phyloP scores from a whole-genome alignment of 75 land plant species.

The Chamaecyparis obtusa region DNA sequence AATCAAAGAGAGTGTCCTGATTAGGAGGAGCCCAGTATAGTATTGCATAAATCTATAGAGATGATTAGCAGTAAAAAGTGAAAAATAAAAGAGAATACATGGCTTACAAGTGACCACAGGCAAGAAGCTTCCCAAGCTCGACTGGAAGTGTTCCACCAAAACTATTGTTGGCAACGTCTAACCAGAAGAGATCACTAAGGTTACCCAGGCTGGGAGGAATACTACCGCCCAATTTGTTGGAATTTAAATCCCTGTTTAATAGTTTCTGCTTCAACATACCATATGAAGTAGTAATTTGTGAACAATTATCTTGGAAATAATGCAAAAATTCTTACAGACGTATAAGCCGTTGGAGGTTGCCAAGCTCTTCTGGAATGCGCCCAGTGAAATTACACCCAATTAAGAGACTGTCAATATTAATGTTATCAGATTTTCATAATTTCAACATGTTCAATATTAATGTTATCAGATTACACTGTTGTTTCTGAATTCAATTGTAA shows the following conservation, averaged over 20 bases:
- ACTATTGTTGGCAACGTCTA: slow-evolving; percentile 60
- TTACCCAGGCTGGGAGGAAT: slow-evolving; percentile 65
- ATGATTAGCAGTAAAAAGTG: too few species aligned
- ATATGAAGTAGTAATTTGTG: background rate
- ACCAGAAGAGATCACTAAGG: slow-evolving; percentile 60
- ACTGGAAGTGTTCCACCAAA: slow-evolving; percentile 57
- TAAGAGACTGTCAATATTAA: slow-evolving; percentile 5
- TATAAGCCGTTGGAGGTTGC: slow-evolving; percentile 8
- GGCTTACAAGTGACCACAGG: slow-evolving; percentile 64
- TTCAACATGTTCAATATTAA: too few species aligned
- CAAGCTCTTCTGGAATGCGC: slow-evolving; percentile 18
- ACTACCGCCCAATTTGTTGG: slow-evolving; percentile 59
- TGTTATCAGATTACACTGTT: too few species aligned
- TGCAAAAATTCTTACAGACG: background rate
- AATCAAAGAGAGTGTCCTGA: background rate
- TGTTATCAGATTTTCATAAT: too few species aligned
- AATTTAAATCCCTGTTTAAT: slow-evolving; percentile 50
- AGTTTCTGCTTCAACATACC: background rate
- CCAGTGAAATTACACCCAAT: slow-evolving; percentile 21
- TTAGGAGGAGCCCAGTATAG: background rate
- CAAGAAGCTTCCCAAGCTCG: slow-evolving; percentile 49
- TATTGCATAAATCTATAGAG: background rate
- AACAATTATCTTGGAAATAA: background rate
- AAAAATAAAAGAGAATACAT: background rate
- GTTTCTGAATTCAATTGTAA: too few species aligned